Evolutionary conservation across 78 protist species (phyloP).

Genomic region (Dictyostelium purpureum): DNA sequence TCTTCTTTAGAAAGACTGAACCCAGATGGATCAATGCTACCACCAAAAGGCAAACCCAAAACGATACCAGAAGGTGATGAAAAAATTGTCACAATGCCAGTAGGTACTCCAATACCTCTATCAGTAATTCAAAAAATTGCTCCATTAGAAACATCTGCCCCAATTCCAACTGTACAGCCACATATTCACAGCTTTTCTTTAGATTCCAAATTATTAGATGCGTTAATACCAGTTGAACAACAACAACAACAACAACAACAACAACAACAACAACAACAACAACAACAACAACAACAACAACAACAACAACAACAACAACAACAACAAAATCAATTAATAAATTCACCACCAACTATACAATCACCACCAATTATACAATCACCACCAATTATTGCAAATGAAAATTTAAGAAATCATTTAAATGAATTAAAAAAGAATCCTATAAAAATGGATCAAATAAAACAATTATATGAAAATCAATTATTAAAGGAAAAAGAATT

Average conservation of each 20-base stretch:
- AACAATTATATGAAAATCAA: slow-evolving; percentile 20
- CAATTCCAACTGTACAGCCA: neutral
- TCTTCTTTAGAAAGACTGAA: too few species aligned
- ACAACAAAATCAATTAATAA: neutral
- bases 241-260: neutral
- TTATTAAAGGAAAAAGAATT: neutral
- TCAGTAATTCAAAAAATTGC: neutral
- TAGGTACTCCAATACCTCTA: slow-evolving; percentile 73
- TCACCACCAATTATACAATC: neutral
- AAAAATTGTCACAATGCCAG: slow-evolving; percentile 73
- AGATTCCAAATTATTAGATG: slow-evolving; percentile 49
- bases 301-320: neutral
- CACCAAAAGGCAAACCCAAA: neutral
- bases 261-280: neutral
- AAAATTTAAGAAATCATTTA: neutral
- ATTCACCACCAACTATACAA: neutral
- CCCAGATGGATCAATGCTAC: neutral
- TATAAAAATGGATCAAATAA: neutral
- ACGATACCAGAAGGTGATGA: slow-evolving; percentile 3
- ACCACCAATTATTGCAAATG: neutral
- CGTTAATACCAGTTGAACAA: slow-evolving; percentile 28
- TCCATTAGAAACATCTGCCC: neutral
- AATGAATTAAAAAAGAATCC: neutral
- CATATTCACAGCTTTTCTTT: neutral
- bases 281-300: neutral